A percentile compares a stretch with the other conserved stretches of the same genome.
Evolutionary conservation across 1,139 yeast species (phyloP).

Genomic region (Zygoascus hellenicus): DNA sequence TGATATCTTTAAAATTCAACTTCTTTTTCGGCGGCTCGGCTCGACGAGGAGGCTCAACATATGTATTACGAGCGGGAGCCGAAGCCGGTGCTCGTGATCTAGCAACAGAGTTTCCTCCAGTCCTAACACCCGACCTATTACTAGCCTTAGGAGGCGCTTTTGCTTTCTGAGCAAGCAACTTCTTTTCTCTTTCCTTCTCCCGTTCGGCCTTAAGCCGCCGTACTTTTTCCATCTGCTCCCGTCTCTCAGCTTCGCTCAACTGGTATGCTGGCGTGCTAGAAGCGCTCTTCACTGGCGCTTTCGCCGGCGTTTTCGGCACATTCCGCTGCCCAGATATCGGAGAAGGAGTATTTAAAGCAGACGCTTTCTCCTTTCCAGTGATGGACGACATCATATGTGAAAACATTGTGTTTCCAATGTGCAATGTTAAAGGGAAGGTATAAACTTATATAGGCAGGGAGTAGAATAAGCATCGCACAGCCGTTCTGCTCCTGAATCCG

Average conservation of each 20-base stretch:
- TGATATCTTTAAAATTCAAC: slow-evolving; percentile 35
- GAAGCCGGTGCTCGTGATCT: slow-evolving; percentile 1
- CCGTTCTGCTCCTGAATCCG: no score
- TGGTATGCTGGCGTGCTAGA: not conserved
- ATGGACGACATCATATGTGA: slow-evolving; percentile 9
- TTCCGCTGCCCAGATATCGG: not conserved
- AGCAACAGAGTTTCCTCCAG: slow-evolving; percentile 6
- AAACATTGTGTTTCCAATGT: not conserved
- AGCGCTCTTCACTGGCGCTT: not conserved
- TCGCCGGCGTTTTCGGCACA: not conserved
- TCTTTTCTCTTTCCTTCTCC: slow-evolving; percentile 16
- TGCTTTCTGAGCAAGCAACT: slow-evolving; percentile 12
- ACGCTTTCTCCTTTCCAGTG: not conserved
- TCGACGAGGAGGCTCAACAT: not conserved
- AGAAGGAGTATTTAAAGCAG: not conserved
- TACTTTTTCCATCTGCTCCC: slow-evolving; percentile 26
- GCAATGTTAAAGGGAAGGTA: no score
- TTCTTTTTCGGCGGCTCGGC: slow-evolving; percentile 14
- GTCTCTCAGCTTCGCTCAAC: slow-evolving; percentile 20
- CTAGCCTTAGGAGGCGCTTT: slow-evolving; percentile 14
- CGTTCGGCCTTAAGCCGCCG: slow-evolving; percentile 29
- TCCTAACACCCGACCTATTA: slow-evolving; percentile 6
- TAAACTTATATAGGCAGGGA: no score
- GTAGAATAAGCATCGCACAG: no score
- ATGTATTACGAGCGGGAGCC: not conserved